Conservation (phyloP, 495 filamentous ascomycete species). For the Trichoderma parareesei region DNA sequence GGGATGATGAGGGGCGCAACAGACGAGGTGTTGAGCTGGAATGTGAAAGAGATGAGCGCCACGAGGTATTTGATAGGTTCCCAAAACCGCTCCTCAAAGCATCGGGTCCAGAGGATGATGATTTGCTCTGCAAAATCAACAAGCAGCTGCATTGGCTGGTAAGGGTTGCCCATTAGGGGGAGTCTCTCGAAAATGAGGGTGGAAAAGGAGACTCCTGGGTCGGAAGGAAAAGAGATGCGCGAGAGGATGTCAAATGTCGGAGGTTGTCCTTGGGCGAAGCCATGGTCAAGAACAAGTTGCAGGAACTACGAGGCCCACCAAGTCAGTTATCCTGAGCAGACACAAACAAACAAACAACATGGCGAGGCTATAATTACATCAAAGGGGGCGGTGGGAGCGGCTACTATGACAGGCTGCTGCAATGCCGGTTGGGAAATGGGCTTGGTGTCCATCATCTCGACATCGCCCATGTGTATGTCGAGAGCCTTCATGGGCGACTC, state of each 20-base stretch:
- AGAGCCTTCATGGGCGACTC: slow-evolving; percentile 43
- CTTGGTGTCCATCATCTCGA: slow-evolving; percentile 20
- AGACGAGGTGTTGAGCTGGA: slow-evolving; percentile 31
- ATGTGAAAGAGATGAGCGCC: slow-evolving; percentile 27
- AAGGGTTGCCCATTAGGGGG: slow-evolving; percentile 26
- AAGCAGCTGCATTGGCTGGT: slow-evolving; percentile 30
- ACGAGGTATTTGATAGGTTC: slow-evolving; percentile 36
- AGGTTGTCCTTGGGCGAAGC: slow-evolving; percentile 25
- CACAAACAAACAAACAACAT: neutral
- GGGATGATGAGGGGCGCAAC: slow-evolving; percentile 36
- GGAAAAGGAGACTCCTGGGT: slow-evolving; percentile 30
- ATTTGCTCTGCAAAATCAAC: slow-evolving; percentile 36
- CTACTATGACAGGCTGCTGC: slow-evolving; percentile 7
- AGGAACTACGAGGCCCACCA: slow-evolving; percentile 27
- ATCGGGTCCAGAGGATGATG: slow-evolving; percentile 38
- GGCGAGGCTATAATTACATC: slow-evolving; percentile 24
- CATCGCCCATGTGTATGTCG: slow-evolving; percentile 35
- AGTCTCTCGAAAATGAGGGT: slow-evolving; percentile 37
- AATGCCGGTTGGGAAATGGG: slow-evolving; percentile 13
- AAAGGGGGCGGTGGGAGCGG: slow-evolving; percentile 19
- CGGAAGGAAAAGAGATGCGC: slow-evolving; percentile 31
- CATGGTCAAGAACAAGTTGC: slow-evolving; percentile 35
- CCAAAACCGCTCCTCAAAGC: slow-evolving; percentile 32
- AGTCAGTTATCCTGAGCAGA: slow-evolving; percentile 14
- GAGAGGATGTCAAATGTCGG: slow-evolving; percentile 37